A percentile compares a stretch with the other conserved stretches of the same genome.
phyloP scores from a whole-genome alignment of 2,329 filamentous ascomycete genomes.

The Clarireedia monteithiana region DNA sequence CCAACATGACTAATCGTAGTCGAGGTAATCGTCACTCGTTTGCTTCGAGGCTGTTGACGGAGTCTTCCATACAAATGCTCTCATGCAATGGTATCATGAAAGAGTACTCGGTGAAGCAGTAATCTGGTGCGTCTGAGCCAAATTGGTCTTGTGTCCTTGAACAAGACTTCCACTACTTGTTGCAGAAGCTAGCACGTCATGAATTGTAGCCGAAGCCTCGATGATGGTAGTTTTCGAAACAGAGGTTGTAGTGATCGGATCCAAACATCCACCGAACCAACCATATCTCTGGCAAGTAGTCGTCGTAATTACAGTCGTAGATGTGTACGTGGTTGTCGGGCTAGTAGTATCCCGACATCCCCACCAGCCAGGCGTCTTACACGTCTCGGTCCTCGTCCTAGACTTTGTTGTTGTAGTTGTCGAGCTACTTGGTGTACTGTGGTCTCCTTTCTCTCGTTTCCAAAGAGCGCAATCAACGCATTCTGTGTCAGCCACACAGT shows the following conservation, averaged over 20 bases:
- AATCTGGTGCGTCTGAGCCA: background rate
- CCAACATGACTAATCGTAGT: no score
- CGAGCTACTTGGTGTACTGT: conserved; percentile 59
- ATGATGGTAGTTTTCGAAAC: conserved; percentile 7
- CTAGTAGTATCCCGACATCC: conserved; percentile 34
- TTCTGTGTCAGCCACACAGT: conserved; percentile 63
- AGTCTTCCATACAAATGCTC: no score
- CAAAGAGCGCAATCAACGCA: conserved; percentile 84
- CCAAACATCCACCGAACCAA: conserved; percentile 8
- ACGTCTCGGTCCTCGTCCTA: conserved; percentile 67
- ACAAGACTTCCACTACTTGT: background rate
- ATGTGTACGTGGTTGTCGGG: conserved; percentile 28
- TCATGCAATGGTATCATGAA: background rate
- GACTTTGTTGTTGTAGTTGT: conserved; percentile 47
- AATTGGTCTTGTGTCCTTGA: background rate
- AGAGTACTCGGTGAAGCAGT: background rate
- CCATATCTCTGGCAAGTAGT: conserved; percentile 14
- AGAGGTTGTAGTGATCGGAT: background rate
- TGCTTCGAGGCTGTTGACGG: no score
- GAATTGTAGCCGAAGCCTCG: conserved; percentile 1
- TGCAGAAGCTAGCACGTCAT: background rate
- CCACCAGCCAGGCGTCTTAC: conserved; percentile 81
- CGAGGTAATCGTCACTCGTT: no score
- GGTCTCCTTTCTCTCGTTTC: conserved; percentile 92
- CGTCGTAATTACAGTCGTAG: conserved; percentile 10